Evolutionary conservation across 2,329 filamentous ascomycete genomes (phyloP).

Genomic region (Venturiaceae sp.): DNA sequence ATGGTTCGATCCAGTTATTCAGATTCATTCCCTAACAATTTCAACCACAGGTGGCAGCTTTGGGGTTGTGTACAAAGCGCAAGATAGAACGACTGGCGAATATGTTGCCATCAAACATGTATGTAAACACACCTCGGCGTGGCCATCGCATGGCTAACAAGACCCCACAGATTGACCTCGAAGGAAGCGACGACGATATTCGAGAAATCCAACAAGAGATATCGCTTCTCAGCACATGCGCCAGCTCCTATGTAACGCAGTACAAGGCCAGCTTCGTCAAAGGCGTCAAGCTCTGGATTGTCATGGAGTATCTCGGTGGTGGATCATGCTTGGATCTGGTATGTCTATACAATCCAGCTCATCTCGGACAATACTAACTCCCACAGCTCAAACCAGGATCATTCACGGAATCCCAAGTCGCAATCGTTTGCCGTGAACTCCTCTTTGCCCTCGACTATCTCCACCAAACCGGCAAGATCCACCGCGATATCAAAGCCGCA

Average conservation of each 20-base stretch:
- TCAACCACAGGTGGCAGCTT: constrained; percentile 70
- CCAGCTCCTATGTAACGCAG: constrained; percentile 86
- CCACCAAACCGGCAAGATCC: constrained; percentile 89
- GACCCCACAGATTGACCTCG: constrained; percentile 75
- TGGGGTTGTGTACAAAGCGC: constrained; percentile 92
- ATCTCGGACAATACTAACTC: not conserved
- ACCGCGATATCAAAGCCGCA: constrained; percentile 93
- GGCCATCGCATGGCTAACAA: constrained; percentile 2
- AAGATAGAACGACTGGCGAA: constrained; percentile 82
- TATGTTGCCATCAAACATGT: constrained; percentile 96
- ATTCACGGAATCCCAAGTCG: constrained; percentile 83
- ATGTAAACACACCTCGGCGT: constrained; percentile 24
- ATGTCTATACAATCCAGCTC: constrained; percentile 20
- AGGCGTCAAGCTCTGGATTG: constrained; percentile 96
- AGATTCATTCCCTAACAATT: not conserved
- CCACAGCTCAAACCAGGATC: constrained; percentile 74
- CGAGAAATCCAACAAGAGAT: constrained; percentile 98
- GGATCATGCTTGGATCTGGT: constrained; percentile 92
- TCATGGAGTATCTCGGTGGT: constrained; percentile 96
- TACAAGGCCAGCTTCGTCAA: constrained; percentile 96
- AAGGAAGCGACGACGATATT: constrained; percentile 97
- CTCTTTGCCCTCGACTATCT: constrained; percentile 86
- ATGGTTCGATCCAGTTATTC: not conserved
- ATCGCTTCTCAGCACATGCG: constrained; percentile 86
- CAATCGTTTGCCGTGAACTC: constrained; percentile 87